phyloP scores from a whole-genome alignment of 1,284 basidiomycete genomes.

The Cutaneotrichosporon sp. region DNA sequence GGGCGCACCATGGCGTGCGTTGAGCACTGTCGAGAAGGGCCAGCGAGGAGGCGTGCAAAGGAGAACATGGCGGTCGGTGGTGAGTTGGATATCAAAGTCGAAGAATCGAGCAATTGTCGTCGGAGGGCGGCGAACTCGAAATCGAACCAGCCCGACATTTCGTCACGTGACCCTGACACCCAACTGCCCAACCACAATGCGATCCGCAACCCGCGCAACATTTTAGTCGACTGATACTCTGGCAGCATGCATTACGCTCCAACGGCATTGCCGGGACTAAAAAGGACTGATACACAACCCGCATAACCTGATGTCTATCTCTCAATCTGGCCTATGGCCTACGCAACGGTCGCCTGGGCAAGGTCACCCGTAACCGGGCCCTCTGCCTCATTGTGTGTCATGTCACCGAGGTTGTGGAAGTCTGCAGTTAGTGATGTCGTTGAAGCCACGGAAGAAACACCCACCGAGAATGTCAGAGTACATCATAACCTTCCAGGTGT shows the following conservation, averaged over 20 bases:
- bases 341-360: constrained; percentile 20
- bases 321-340: neutral
- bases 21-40: constrained; percentile 15
- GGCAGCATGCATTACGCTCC: constrained; percentile 1
- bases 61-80: constrained; percentile 5
- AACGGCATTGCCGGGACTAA: constrained; percentile 11
- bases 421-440: constrained; percentile 44
- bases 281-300: neutral
- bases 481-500: constrained; percentile 99
- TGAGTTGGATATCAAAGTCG: neutral
- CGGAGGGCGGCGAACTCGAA: neutral
- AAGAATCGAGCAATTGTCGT: neutral
- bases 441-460: constrained; percentile 29
- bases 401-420: constrained; percentile 54
- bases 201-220: too few relatives aligned
- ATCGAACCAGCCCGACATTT: constrained; percentile 3
- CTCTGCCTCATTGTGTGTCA: constrained; percentile 43
- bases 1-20: constrained; percentile 11
- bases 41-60: constrained; percentile 11
- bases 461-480: constrained; percentile 88
- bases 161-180: neutral
- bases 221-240: too few relatives aligned
- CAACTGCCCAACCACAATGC: too few relatives aligned
- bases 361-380: constrained; percentile 46
- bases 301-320: neutral